phyloP scores from a whole-genome alignment of 1,284 basidiomycete species.

The Mycosarcoma maydis region DNA sequence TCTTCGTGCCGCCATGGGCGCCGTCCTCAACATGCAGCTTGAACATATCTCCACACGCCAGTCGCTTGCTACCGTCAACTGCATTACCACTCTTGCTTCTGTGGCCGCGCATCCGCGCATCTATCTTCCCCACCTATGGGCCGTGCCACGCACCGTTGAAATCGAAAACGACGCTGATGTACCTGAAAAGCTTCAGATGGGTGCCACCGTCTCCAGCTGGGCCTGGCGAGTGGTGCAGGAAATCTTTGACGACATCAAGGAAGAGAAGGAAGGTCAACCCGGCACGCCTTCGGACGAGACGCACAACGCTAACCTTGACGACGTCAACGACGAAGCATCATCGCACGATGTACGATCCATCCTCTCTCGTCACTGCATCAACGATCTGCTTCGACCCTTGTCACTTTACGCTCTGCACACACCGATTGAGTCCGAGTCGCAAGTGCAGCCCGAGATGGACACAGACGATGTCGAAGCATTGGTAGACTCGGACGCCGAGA shows the following conservation, averaged over 20 bases:
- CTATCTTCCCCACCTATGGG: conserved; percentile 46
- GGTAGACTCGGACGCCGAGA: conserved; percentile 49
- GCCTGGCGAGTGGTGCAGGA: conserved; percentile 45
- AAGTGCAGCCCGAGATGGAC: conserved; percentile 19
- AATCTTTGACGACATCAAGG: conserved; percentile 41
- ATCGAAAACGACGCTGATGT: conserved; percentile 27
- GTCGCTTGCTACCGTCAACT: conserved; percentile 26
- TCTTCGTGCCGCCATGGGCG: conserved; percentile 80
- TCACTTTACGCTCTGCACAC: conserved; percentile 9
- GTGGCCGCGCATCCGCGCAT: conserved; percentile 35
- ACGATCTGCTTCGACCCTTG: conserved; percentile 22
- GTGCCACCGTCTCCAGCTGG: conserved; percentile 39
- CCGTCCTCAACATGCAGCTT: conserved; percentile 80
- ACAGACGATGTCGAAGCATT: conserved; percentile 41
- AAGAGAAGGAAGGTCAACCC: conserved; percentile 30
- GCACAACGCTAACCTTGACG: conserved; percentile 32
- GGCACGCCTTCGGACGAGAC: conserved; percentile 28
- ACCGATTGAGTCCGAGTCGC: neutral
- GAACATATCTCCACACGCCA: conserved; percentile 72
- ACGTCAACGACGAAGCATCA: conserved; percentile 21
- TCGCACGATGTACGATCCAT: conserved; percentile 21
- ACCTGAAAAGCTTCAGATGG: conserved; percentile 31
- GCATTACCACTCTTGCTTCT: conserved; percentile 22
- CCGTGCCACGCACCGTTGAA: conserved; percentile 22
- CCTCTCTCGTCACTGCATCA: conserved; percentile 29